Evolutionary conservation across 176 grass and related monocot genomes (phyloP).

Genomic region (Oryza punctata): DNA sequence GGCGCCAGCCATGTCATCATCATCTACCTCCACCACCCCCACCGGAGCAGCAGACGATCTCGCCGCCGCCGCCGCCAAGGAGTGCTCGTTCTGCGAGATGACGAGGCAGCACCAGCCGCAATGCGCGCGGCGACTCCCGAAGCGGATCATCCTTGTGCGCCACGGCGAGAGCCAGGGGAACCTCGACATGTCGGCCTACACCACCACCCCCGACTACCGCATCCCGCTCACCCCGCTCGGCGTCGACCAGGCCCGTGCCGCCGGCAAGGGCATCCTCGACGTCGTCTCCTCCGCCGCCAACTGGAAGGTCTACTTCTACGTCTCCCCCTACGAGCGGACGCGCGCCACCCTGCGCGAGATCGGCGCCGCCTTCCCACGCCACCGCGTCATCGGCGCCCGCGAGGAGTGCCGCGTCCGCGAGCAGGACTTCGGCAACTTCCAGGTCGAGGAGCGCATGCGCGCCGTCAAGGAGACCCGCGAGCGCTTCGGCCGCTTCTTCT

Average conservation of each 20-base stretch:
- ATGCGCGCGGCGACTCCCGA: slow-evolving; percentile 61
- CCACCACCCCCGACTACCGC: slow-evolving; percentile 87
- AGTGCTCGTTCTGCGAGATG: slow-evolving; percentile 55
- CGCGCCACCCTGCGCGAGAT: slow-evolving; percentile 80
- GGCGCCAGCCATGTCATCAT: slow-evolving; percentile 50
- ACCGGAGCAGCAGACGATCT: not conserved
- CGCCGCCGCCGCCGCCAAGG: not conserved
- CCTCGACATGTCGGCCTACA: slow-evolving; percentile 88
- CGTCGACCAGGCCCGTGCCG: slow-evolving; percentile 61
- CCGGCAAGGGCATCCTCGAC: slow-evolving; percentile 51
- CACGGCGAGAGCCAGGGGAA: slow-evolving; percentile 98
- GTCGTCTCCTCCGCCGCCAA: slow-evolving; percentile 32
- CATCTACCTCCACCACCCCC: not conserved
- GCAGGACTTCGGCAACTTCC: slow-evolving; percentile 99
- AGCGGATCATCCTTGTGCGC: slow-evolving; percentile 91
- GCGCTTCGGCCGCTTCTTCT: slow-evolving; percentile 94
- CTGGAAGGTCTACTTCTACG: slow-evolving; percentile 97
- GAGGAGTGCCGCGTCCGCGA: slow-evolving; percentile 96
- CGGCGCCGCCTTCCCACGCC: slow-evolving; percentile 69
- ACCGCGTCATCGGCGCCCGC: slow-evolving; percentile 78
- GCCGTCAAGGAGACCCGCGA: slow-evolving; percentile 79
- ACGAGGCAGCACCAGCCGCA: slow-evolving; percentile 35
- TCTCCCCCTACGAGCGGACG: slow-evolving; percentile 88
- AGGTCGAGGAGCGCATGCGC: slow-evolving; percentile 92
- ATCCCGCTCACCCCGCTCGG: slow-evolving; percentile 80